Conservation (phyloP, 176 grass and related monocot genomes). For the Triticum monococcum region DNA sequence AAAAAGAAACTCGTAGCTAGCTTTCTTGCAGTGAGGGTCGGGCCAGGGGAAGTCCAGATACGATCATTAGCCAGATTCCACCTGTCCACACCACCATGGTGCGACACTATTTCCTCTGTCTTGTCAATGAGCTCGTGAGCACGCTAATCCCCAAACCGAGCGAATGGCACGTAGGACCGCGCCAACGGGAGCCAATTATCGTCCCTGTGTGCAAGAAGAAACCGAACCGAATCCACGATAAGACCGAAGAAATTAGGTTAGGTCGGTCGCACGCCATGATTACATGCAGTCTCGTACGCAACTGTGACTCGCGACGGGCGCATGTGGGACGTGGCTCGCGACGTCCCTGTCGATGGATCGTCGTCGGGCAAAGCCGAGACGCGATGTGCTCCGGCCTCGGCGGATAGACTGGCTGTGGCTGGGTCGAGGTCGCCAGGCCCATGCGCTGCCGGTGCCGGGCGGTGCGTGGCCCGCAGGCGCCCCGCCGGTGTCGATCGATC, state of each 20-base stretch:
- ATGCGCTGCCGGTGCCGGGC: neutral
- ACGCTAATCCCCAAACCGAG: neutral
- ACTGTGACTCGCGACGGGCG: neutral
- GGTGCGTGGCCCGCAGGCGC: neutral
- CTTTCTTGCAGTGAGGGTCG: neutral
- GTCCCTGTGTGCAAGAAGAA: neutral
- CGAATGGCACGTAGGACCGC: neutral
- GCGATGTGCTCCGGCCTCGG: neutral
- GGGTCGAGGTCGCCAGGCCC: neutral
- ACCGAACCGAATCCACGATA: neutral
- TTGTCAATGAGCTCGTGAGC: neutral
- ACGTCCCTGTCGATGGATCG: neutral
- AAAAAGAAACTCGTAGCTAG: too few species aligned
- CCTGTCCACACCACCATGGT: neutral
- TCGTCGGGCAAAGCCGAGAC: neutral
- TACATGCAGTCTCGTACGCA: neutral
- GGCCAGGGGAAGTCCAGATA: neutral
- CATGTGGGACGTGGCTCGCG: neutral
- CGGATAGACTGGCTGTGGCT: neutral
- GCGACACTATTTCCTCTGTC: too few species aligned
- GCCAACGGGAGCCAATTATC: neutral
- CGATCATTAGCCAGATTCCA: neutral
- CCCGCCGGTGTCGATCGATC: neutral
- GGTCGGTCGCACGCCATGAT: neutral
- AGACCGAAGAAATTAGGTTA: neutral